Evolutionary conservation across 73 alveolate genomes (phyloP), one percentile per base, ranked within the genome.

Genomic region (Paramecium tetraurelia): DNA sequence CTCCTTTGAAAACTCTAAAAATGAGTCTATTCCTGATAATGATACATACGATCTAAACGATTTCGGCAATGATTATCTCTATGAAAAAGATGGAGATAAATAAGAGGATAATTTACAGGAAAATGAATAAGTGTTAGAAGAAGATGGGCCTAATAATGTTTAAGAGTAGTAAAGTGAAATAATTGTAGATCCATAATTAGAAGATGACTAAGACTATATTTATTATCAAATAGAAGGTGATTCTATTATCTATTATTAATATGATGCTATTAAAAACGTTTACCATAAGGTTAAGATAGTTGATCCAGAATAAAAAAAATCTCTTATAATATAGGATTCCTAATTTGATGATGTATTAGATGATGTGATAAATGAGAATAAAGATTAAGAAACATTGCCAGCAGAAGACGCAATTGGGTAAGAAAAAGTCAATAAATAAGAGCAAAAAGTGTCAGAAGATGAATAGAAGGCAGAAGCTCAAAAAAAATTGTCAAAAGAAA

Each of bases 211-310:
- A 24, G 20, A 63, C 10, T 27, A 63, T 27, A 12, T 63, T 12
- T 63, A 63, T 27, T 63, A 63, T 63, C 50, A 63, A 63, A 63
- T n/a, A 63, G 84, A 63, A 7, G 84, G 84, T 11, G 84, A 63
- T 63, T 27, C 7, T 2, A 63, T 33, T 9, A 27, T 63, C 0
- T 63, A 63, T 63, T 63, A 63, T 63, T 20, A 63, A 27, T 63
- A 63, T 63, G 84, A 63, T 63, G 50, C 84, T 31, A 9, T 7
- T 5, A 27, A 3, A 0, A 27, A 63, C 7, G 84, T 10, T 12
- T 63, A 63, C 31, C 84, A 63, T 7, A 33, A 63, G 31, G 50
- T 63, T 7, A 63, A 63, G 9, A 31, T 63, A 48, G 14, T 63
- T 40, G 48, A 63, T n/a, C 46, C 84, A 2, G 44, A 63, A 24